phyloP scores from a whole-genome alignment of 73 alveolate species.

The Diophrys sp. region DNA sequence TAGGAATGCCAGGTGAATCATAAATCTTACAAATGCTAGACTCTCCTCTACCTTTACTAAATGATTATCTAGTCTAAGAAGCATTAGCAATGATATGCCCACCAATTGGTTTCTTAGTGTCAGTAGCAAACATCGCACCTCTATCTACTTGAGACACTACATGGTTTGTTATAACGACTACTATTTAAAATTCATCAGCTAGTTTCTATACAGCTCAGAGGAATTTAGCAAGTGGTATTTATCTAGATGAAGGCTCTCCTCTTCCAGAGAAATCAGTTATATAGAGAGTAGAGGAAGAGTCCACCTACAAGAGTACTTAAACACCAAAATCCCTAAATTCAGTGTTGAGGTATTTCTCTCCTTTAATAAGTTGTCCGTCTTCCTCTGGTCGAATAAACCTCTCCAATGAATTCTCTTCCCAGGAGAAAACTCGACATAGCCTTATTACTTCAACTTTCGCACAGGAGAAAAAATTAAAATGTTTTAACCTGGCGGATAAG shows the following conservation, averaged over 20 bases:
- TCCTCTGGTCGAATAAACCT: constrained; percentile 97
- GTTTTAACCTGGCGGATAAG: no score
- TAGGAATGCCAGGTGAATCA: constrained; percentile 98
- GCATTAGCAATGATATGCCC: constrained; percentile 99
- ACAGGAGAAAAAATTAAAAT: no score
- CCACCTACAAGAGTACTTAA: constrained; percentile 96
- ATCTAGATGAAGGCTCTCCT: constrained; percentile 93
- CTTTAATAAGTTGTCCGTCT: constrained; percentile 85
- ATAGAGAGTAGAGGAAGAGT: constrained; percentile 96
- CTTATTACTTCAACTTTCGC: no score
- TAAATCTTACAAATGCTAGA: constrained; percentile 93
- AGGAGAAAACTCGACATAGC: constrained; percentile 94
- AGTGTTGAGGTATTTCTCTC: no score
- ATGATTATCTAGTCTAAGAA: constrained; percentile 90
- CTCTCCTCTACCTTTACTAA: constrained; percentile 97
- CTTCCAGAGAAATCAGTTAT: constrained; percentile 99
- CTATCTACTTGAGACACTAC: constrained; percentile 97
- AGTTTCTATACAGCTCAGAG: constrained; percentile 92
- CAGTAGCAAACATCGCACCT: constrained; percentile 89
- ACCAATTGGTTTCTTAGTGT: constrained; percentile 97
- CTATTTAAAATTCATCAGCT: constrained; percentile 98
- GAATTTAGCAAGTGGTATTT: constrained; percentile 94
- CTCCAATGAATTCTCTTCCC: constrained; percentile 95
- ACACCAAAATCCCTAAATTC: no score
- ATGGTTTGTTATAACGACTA: constrained; percentile 97